These are phyloP conservation scores for Dalbergia oliveri DNA, from an alignment of 306 rosid species.

Conservation along the genomic window DNA sequence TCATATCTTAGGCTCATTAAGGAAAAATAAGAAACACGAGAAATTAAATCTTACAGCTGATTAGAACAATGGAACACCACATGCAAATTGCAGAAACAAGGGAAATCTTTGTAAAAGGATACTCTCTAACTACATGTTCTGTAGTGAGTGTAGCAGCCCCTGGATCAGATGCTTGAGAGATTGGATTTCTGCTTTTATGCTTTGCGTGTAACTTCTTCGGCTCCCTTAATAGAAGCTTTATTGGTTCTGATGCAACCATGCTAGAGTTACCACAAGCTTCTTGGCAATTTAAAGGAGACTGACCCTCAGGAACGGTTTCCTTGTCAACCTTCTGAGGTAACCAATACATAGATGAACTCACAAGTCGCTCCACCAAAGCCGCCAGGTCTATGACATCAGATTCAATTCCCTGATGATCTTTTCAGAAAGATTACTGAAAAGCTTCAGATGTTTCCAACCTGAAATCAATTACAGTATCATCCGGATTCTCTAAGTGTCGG, in stretches of 20 bases:
- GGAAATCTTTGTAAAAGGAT: constrained; percentile 66
- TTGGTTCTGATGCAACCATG: constrained; percentile 54
- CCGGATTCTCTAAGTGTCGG: constrained; percentile 59
- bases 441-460: constrained; percentile 62
- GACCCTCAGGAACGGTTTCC: constrained; percentile 50
- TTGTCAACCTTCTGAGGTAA: not conserved
- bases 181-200: constrained; percentile 56
- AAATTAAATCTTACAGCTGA: constrained; percentile 34
- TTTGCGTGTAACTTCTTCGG: constrained; percentile 74
- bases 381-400: constrained; percentile 71
- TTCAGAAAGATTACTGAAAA: constrained; percentile 64
- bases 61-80: constrained; percentile 5
- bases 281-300: constrained; percentile 7
- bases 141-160: constrained; percentile 51
- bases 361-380: constrained; percentile 80
- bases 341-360: constrained; percentile 58
- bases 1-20: constrained; percentile 74
- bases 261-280: constrained; percentile 29
- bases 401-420: constrained; percentile 82
- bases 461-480: constrained; percentile 58
- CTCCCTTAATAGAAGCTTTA: constrained; percentile 64
- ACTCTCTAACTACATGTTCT: constrained; percentile 73
- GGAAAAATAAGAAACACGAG: constrained; percentile 51
- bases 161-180: constrained; percentile 55
- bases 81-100: constrained; percentile 3